Percentiles rank a stretch among this genome's conserved stretches.
phyloP scores from a whole-genome alignment of 2,329 filamentous ascomycete genomes.

The Beauveria rudraprayagi region DNA sequence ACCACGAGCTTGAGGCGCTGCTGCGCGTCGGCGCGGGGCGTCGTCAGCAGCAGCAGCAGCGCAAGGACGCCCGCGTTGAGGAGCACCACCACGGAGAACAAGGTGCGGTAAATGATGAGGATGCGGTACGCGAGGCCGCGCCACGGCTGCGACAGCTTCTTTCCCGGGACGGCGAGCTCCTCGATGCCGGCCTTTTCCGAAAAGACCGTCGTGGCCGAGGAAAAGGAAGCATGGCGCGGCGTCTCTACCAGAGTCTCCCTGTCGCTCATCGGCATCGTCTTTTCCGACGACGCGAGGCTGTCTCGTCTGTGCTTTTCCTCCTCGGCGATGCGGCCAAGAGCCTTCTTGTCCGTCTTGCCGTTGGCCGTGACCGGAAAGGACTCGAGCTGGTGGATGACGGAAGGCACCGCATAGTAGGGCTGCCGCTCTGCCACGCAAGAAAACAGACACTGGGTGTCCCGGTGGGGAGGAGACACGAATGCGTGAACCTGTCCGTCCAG shows the following conservation, averaged over 20 bases:
- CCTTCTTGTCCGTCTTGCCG: slow-evolving; percentile 48
- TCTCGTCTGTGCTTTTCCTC: not conserved
- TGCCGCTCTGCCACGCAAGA: slow-evolving; percentile 34
- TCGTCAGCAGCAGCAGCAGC: slow-evolving; percentile 33
- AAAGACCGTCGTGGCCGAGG: slow-evolving; percentile 19
- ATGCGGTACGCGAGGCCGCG: slow-evolving; percentile 35
- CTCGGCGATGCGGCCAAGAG: slow-evolving; percentile 27
- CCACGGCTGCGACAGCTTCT: slow-evolving; percentile 30
- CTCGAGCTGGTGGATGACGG: slow-evolving; percentile 33
- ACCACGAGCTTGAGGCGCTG: slow-evolving; percentile 35
- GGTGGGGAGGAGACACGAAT: slow-evolving; percentile 34
- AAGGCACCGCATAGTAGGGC: slow-evolving; percentile 49
- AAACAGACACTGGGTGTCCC: slow-evolving; percentile 30
- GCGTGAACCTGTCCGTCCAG: slow-evolving; percentile 41
- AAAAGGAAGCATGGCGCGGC: slow-evolving; percentile 17
- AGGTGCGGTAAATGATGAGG: slow-evolving; percentile 46
- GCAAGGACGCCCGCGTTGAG: slow-evolving; percentile 41
- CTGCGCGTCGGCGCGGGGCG: slow-evolving; percentile 24
- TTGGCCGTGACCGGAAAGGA: slow-evolving; percentile 44
- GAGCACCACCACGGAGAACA: slow-evolving; percentile 46
- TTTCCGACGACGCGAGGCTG: not conserved
- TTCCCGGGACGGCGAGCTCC: slow-evolving; percentile 28
- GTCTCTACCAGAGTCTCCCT: slow-evolving; percentile 20
- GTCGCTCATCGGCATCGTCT: slow-evolving; percentile 12
- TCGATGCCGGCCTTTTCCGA: slow-evolving; percentile 19